These are phyloP conservation scores for Dothidotthia symphoricarpi DNA, from an alignment of 2,329 filamentous ascomycete species.

Conservation along the genomic window DNA sequence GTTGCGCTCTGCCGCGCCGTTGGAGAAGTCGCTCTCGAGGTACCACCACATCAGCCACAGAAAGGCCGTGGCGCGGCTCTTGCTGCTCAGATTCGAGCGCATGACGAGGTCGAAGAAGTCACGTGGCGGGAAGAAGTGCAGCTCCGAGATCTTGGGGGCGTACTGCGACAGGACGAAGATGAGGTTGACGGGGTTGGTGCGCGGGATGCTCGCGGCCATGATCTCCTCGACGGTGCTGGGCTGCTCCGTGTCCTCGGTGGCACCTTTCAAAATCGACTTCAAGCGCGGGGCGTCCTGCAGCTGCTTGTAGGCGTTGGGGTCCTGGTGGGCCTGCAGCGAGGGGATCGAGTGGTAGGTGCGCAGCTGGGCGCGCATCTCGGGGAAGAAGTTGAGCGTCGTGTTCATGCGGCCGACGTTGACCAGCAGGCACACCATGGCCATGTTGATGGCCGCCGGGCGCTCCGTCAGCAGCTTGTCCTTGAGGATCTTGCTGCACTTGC, in stretches of 20 bases:
- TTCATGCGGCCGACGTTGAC: constrained; percentile 99
- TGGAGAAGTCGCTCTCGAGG: constrained; percentile 89
- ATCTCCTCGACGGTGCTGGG: constrained; percentile 82
- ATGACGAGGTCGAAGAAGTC: constrained; percentile 98
- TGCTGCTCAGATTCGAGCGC: constrained; percentile 78
- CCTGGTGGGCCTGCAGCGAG: constrained; percentile 89
- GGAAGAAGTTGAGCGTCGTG: constrained; percentile 97
- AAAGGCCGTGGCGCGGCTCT: constrained; percentile 81
- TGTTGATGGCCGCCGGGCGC: constrained; percentile 86
- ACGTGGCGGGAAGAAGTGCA: constrained; percentile 79
- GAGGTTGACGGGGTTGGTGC: constrained; percentile 95
- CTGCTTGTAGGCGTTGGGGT: constrained; percentile 95
- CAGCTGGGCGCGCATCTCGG: constrained; percentile 96
- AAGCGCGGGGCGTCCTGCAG: constrained; percentile 92
- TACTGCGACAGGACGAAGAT: constrained; percentile 92
- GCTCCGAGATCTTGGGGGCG: constrained; percentile 85
- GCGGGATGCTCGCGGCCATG: constrained; percentile 63
- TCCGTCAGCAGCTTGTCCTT: constrained; percentile 95
- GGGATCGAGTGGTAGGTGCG: constrained; percentile 98
- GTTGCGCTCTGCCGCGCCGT: constrained; percentile 83
- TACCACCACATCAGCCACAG: constrained; percentile 99
- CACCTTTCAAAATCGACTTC: constrained; percentile 96
- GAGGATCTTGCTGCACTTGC: constrained; percentile 97
- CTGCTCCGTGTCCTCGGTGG: constrained; percentile 85
- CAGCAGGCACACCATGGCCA: constrained; percentile 98